phyloP scores from a whole-genome alignment of 352 stramenopile species.

The Pythium brachiatum region DNA sequence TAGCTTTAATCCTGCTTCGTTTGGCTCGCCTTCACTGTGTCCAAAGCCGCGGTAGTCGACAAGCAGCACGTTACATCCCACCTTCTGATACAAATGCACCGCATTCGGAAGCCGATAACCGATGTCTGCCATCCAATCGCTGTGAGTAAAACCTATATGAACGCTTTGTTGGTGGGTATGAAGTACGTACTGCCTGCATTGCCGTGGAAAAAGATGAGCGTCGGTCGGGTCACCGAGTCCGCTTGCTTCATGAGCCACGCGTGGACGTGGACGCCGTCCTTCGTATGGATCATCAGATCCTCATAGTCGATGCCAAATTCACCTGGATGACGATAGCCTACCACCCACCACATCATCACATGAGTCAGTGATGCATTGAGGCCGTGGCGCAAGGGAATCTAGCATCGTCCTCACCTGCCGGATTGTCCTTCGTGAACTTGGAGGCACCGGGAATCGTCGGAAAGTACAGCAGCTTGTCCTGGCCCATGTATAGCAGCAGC shows the following conservation, averaged over 20 bases:
- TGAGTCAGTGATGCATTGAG: too few species aligned
- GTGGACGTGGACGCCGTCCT: slow-evolving; percentile 86
- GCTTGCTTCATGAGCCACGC: slow-evolving; percentile 92
- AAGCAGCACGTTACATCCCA: slow-evolving; percentile 89
- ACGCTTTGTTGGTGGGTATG: not conserved
- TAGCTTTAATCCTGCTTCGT: slow-evolving; percentile 88
- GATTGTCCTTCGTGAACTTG: slow-evolving; percentile 83
- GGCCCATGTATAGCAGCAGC: slow-evolving; percentile 76
- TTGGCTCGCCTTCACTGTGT: slow-evolving; percentile 84
- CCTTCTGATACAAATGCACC: slow-evolving; percentile 84
- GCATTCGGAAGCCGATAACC: slow-evolving; percentile 93
- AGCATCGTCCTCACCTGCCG: slow-evolving; percentile 34
- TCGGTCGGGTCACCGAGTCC: slow-evolving; percentile 53
- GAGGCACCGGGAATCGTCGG: slow-evolving; percentile 71
- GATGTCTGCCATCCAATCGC: slow-evolving; percentile 65
- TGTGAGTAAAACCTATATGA: not conserved
- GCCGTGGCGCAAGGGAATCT: not conserved
- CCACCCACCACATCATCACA: too few species aligned
- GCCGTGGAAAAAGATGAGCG: slow-evolving; percentile 95
- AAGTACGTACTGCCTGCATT: slow-evolving; percentile 88
- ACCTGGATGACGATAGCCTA: slow-evolving; percentile 84
- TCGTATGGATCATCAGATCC: slow-evolving; percentile 81
- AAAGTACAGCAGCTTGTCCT: slow-evolving; percentile 85
- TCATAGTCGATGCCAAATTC: slow-evolving; percentile 90
- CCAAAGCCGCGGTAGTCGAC: slow-evolving; percentile 95